phyloP scores from a whole-genome alignment of 352 stramenopile genomes.

The Pythium folliculosum region DNA sequence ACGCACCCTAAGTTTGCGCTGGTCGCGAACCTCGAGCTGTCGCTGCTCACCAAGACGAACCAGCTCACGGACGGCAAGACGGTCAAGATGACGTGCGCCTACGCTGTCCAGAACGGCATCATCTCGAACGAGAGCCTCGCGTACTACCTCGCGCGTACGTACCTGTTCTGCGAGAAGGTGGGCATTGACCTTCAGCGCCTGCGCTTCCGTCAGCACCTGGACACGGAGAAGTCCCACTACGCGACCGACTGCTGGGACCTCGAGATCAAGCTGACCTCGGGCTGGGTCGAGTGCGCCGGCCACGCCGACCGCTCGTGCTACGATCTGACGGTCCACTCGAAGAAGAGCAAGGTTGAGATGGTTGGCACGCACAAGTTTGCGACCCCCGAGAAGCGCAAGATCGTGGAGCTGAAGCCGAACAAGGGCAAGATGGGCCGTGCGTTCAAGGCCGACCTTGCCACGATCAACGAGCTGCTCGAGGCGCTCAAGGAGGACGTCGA shows the following conservation, averaged over 20 bases:
- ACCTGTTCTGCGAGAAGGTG: constrained; percentile 94
- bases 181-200: constrained; percentile 95
- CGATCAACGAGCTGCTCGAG: constrained; percentile 73
- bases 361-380: constrained; percentile 87
- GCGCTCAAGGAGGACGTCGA: constrained; percentile 90
- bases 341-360: constrained; percentile 90
- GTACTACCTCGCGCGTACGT: constrained; percentile 99
- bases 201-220: constrained; percentile 98
- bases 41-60: constrained; percentile 93
- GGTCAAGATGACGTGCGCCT: constrained; percentile 88
- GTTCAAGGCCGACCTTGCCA: constrained; percentile 94
- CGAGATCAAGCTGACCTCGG: constrained; percentile 98
- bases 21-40: constrained; percentile 87
- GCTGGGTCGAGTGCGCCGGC: constrained; percentile 99
- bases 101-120: constrained; percentile 92
- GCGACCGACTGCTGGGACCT: constrained; percentile 99
- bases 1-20: constrained; percentile 95
- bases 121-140: constrained; percentile 98
- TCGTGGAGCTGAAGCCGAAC: constrained; percentile 95
- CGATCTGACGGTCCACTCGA: constrained; percentile 91
- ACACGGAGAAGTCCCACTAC: constrained; percentile 99
- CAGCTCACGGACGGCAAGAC: constrained; percentile 97
- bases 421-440: constrained; percentile 95
- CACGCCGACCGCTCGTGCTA: constrained; percentile 99
- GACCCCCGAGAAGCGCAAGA: constrained; percentile 94